Evolutionary conservation across 176 grass and related monocot genomes (phyloP).

Genomic region (Hordeum marinum): DNA sequence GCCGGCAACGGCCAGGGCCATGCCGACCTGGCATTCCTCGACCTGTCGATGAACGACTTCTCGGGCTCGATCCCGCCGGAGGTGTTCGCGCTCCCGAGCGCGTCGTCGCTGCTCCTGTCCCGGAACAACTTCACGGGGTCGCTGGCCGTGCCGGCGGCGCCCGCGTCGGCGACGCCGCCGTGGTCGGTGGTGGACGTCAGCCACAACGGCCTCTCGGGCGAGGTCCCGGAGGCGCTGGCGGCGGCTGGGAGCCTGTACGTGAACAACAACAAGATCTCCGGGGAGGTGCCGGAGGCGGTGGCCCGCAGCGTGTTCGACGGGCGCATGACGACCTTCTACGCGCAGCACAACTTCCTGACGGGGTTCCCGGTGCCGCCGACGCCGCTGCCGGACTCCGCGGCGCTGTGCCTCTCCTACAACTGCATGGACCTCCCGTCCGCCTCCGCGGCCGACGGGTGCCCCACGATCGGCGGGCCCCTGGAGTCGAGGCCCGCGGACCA

Average conservation of each 20-base stretch:
- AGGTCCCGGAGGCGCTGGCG: conserved; percentile 57
- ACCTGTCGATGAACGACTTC: conserved; percentile 70
- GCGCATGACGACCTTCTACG: conserved; percentile 76
- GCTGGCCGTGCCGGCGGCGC: conserved; percentile 5
- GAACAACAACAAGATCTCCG: conserved; percentile 74
- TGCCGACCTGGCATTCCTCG: conserved; percentile 51
- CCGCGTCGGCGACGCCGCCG: neutral
- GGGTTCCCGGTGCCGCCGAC: conserved; percentile 39
- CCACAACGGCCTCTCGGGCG: conserved; percentile 64
- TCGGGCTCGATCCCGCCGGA: conserved; percentile 44
- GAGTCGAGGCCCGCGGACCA: conserved; percentile 57
- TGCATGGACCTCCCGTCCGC: conserved; percentile 63
- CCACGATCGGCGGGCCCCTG: conserved; percentile 52
- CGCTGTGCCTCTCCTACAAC: conserved; percentile 87
- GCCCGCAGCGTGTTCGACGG: conserved; percentile 43
- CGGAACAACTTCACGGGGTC: conserved; percentile 74
- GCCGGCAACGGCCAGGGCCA: neutral
- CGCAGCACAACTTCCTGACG: conserved; percentile 88
- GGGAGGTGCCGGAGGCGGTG: conserved; percentile 49
- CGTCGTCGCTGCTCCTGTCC: conserved; percentile 57
- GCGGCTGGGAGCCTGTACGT: conserved; percentile 53
- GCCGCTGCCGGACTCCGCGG: conserved; percentile 49
- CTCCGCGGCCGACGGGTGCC: conserved; percentile 39
- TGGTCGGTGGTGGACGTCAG: conserved; percentile 76
- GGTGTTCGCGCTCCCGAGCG: conserved; percentile 53